Evolutionary conservation across 371 early-diverging fungal genomes (phyloP).

Genomic region (Mortierella polycephala): DNA sequence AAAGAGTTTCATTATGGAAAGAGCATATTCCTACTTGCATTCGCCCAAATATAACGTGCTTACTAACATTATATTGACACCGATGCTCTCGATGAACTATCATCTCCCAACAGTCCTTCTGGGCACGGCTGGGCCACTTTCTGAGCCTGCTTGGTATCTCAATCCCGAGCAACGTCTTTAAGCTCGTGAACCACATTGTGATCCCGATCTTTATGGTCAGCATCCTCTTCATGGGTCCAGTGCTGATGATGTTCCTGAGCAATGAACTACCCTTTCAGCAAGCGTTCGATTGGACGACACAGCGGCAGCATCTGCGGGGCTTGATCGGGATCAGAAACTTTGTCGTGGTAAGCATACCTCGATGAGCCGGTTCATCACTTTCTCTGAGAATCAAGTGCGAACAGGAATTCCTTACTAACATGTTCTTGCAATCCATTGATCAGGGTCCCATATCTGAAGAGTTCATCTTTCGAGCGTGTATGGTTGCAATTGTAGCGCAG

Average conservation of each 20-base stretch:
- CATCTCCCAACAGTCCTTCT: not conserved
- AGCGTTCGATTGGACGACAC: conserved; percentile 23
- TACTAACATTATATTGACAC: not conserved
- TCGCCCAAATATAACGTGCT: not conserved
- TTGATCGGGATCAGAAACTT: conserved; percentile 40
- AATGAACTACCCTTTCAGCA: conserved; percentile 42
- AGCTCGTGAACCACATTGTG: conserved; percentile 23
- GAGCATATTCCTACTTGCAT: too few relatives aligned
- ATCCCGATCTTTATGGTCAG: conserved; percentile 35
- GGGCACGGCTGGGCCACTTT: conserved; percentile 7
- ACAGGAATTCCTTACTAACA: not conserved
- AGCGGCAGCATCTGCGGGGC: conserved; percentile 2
- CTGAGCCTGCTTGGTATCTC: conserved; percentile 26
- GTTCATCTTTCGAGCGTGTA: conserved; percentile 44
- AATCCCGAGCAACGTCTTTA: conserved; percentile 20
- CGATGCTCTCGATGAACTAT: not conserved
- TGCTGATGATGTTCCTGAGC: conserved; percentile 39
- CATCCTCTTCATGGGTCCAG: conserved; percentile 35
- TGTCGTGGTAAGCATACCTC: conserved; percentile 19
- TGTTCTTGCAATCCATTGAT: too few relatives aligned
- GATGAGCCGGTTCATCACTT: not conserved
- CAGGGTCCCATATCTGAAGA: conserved; percentile 46
- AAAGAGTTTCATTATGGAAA: not conserved
- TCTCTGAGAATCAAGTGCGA: not conserved
- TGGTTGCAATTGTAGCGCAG: conserved; percentile 30